Evolutionary conservation across 768 basidiomycete genomes (phyloP).

Genomic region (Boletus vermiculosoides): DNA sequence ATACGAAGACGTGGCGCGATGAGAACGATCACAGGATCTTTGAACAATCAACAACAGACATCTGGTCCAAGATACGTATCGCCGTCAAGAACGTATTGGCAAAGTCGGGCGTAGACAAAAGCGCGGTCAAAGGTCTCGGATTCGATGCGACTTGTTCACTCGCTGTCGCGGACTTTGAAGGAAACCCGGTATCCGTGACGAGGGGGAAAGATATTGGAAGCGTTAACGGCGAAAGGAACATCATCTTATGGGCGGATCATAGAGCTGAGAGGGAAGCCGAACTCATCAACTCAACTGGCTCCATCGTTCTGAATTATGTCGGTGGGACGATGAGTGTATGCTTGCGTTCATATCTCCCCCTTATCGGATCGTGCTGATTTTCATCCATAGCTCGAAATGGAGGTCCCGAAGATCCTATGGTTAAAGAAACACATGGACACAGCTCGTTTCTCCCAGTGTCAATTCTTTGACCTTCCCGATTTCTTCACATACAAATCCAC

Average conservation of each 20-base stretch:
- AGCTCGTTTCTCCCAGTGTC: slow-evolving; percentile 66
- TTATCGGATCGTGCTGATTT: slow-evolving; percentile 7
- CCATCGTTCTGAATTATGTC: slow-evolving; percentile 88
- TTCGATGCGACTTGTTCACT: slow-evolving; percentile 98
- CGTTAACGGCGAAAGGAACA: slow-evolving; percentile 67
- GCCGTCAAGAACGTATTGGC: slow-evolving; percentile 64
- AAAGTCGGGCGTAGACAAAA: slow-evolving; percentile 52
- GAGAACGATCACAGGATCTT: slow-evolving; percentile 86
- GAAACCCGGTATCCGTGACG: slow-evolving; percentile 73
- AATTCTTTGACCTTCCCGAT: slow-evolving; percentile 93
- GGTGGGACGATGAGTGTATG: slow-evolving; percentile 93
- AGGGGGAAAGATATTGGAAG: slow-evolving; percentile 62
- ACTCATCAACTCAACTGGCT: slow-evolving; percentile 80
- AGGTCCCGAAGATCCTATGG: slow-evolving; percentile 97
- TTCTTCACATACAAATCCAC: slow-evolving; percentile 95
- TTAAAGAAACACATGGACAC: slow-evolving; percentile 84
- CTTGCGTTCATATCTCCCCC: slow-evolving; percentile 4
- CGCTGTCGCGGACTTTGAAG: slow-evolving; percentile 75
- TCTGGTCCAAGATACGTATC: slow-evolving; percentile 71
- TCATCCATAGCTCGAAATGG: slow-evolving; percentile 84
- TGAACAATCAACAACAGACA: slow-evolving; percentile 90
- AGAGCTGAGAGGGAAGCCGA: slow-evolving; percentile 91
- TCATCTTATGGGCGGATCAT: slow-evolving; percentile 97
- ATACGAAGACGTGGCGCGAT: slow-evolving; percentile 86
- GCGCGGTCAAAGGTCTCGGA: slow-evolving; percentile 79